Conservation (phyloP, 768 basidiomycete genomes). For the Suillus variegatus region DNA sequence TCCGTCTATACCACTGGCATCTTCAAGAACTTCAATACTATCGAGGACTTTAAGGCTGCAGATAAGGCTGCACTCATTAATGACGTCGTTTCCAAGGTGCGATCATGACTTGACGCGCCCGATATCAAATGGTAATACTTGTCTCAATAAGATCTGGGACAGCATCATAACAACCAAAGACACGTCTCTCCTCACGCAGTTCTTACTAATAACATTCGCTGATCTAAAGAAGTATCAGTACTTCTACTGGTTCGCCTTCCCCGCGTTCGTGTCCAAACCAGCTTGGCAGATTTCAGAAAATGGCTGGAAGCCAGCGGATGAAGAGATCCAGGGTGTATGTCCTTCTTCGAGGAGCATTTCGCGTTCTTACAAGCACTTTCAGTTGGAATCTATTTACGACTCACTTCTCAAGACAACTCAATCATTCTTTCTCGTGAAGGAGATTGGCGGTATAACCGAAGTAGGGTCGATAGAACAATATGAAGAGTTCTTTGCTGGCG, state of each 20-base stretch:
- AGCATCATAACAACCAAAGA: constrained; percentile 53
- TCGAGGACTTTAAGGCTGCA: constrained; percentile 91
- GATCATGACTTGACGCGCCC: constrained; percentile 9
- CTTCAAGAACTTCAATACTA: constrained; percentile 95
- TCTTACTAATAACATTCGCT: constrained; percentile 90
- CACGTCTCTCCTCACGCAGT: constrained; percentile 63
- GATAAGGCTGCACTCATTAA: constrained; percentile 91
- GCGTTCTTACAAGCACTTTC: not conserved
- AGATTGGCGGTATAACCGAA: constrained; percentile 35
- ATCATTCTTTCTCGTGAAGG: constrained; percentile 66
- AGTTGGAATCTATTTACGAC: constrained; percentile 56
- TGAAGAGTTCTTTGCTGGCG: constrained; percentile 53
- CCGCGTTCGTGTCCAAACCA: constrained; percentile 87
- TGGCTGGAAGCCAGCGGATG: constrained; percentile 57
- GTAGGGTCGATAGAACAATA: constrained; percentile 60
- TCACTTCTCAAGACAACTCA: constrained; percentile 43
- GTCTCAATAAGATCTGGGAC: constrained; percentile 63
- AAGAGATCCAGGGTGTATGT: constrained; percentile 36
- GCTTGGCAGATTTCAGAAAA: constrained; percentile 78
- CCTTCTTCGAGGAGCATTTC: not conserved
- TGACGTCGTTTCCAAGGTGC: constrained; percentile 64
- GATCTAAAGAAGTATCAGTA: constrained; percentile 99
- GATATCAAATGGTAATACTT: constrained; percentile 1
- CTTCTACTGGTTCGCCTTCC: constrained; percentile 98
- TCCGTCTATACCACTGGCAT: constrained; percentile 59